A percentile compares a stretch with the other conserved stretches of the same genome.
Conservation (phyloP, 139 green algal genomes). For the Volvox reticuliferus region DNA sequence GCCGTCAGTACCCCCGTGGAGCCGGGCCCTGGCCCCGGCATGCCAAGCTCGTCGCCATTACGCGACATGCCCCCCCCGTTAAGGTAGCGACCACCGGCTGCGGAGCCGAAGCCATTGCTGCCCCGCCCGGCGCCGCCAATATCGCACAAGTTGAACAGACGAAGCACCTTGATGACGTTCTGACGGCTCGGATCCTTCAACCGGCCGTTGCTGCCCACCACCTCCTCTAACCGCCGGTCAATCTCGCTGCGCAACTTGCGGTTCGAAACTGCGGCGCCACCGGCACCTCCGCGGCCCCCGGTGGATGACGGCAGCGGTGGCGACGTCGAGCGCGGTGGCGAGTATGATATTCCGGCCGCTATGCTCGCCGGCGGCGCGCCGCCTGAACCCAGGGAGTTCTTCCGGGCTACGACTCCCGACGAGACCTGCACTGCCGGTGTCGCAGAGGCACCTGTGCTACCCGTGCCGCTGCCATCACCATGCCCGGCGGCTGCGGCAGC, state of each 20-base stretch:
- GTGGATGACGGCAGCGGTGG: background rate
- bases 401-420: background rate
- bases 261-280: background rate
- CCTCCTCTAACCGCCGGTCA: constrained; percentile 80
- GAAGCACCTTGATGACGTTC: constrained; percentile 84
- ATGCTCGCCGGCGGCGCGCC: background rate
- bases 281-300: background rate
- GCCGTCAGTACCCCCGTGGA: constrained; percentile 53
- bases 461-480: background rate
- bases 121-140: constrained; percentile 55
- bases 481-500: background rate
- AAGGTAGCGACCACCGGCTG: constrained; percentile 24
- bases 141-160: constrained; percentile 95
- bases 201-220: constrained; percentile 68
- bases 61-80: constrained; percentile 9
- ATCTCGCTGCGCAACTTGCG: constrained; percentile 81
- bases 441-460: background rate
- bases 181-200: constrained; percentile 65
- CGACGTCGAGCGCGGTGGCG: background rate
- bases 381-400: background rate
- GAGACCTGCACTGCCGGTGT: background rate
- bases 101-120: constrained; percentile 19
- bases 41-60: constrained; percentile 26
- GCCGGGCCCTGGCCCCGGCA: constrained; percentile 39
- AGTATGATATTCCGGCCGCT: background rate